Base-by-base conservation (phyloP, 2,329 filamentous ascomycete species). In the Scedosporium apiospermum region DNA sequence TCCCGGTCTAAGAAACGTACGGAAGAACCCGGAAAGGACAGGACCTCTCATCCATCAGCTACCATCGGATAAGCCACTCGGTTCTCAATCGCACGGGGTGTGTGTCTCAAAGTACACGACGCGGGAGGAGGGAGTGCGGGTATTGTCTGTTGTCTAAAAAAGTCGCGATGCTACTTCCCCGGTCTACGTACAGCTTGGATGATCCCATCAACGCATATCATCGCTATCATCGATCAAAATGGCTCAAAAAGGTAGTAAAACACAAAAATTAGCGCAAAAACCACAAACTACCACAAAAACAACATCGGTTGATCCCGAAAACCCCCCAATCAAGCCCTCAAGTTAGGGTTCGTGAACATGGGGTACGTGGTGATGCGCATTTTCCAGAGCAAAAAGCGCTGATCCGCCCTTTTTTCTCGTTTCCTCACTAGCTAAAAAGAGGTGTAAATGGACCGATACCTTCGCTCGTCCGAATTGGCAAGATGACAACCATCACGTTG, bases 401-500 rank as follows among this genome's bases (percentile, higher is more conserved):
- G 34, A 38, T 38, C 34, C 34, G 34, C 34, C 34, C 10, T 12
- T 38, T 10, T 14, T 38, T 10, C 4, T 38, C 30, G 30, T 1
- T 38, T 38, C 4, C 34, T 38, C 34, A 3, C 34, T 38, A 38
- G 34, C 12, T 14, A 14, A 23, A 14, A 23, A 23, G 23, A 23
- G 51, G 23, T 23, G 18, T 55, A 23, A 23, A 55, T 55, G 44
- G 44, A 21, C 44, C 9, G 44, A 38, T 38, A 38, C 34, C 6
- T 34, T 34, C 10, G 2, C 21, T 23, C 23, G 18, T 27, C 51
- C 58, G 58, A 53, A 30, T 61, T 30, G 59, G 44, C 42, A 21
- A 9, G 23, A 61, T 53, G 42, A 34, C 59, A 53, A 61, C 59
- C 42, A 53, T 51, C 59, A 61, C 59, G 59, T 61, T 61, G 44